Evolutionary conservation across 2,329 filamentous ascomycete species (phyloP).

Genomic region (Alternaria novae-zelandiae): DNA sequence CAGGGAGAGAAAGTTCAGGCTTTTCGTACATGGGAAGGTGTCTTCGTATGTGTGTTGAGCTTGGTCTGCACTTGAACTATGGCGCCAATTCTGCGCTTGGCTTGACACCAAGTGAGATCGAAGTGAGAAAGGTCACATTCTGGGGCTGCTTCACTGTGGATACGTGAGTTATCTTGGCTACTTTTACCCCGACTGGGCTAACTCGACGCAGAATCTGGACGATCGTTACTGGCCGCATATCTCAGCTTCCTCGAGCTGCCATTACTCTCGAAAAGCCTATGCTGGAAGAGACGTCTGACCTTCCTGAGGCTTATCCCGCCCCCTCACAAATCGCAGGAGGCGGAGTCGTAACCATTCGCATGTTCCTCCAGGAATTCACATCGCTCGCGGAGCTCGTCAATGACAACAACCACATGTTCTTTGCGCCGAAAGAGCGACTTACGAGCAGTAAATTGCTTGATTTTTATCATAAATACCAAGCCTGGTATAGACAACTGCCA

Average conservation of each 20-base stretch:
- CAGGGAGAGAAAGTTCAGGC: constrained; percentile 73
- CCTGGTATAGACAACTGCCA: constrained; percentile 74
- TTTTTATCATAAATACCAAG: constrained; percentile 71
- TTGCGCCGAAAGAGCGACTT: constrained; percentile 70
- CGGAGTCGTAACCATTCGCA: constrained; percentile 33
- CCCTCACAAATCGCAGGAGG: constrained; percentile 10
- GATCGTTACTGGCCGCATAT: constrained; percentile 55
- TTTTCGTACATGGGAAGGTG: constrained; percentile 77
- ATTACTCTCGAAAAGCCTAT: constrained; percentile 57
- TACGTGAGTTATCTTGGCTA: constrained; percentile 45
- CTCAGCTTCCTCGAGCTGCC: constrained; percentile 56
- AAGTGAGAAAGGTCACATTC: constrained; percentile 60
- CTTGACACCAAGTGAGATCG: constrained; percentile 52
- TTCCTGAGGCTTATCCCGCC: constrained; percentile 44
- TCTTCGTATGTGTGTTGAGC: constrained; percentile 73
- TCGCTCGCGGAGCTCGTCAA: constrained; percentile 77
- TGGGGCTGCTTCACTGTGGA: constrained; percentile 61
- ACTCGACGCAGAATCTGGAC: constrained; percentile 50
- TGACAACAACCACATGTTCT: constrained; percentile 73
- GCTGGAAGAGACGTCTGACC: constrained; percentile 64
- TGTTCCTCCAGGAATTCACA: constrained; percentile 63
- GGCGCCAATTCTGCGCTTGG: constrained; percentile 39
- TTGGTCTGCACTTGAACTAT: constrained; percentile 66
- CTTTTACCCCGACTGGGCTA: constrained; percentile 1
- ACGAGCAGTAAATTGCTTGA: constrained; percentile 68